Evolutionary conservation across 148 eudicot species (phyloP), one percentile per base, ranked within the genome.

Genomic region (Silene uniflora): DNA sequence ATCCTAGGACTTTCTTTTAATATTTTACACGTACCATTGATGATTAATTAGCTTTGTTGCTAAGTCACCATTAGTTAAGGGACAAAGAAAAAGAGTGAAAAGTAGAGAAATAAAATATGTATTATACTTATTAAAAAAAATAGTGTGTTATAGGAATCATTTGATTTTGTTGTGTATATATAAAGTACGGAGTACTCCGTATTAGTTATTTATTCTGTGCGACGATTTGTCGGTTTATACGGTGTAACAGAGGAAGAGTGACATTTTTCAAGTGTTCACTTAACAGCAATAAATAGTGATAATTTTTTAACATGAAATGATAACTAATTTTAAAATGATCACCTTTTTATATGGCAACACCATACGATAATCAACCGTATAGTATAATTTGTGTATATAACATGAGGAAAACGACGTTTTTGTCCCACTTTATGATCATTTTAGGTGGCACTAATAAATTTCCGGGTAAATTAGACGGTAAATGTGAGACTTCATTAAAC

Each of bases 61-160:
- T 64, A 64, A 64, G 68, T 12, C 32, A 62, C 65, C 65, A 21
- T 62, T 62, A 22, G 32, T 18, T 4, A 62, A 62, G 65, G 65
- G 32, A 62, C 65, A 62, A 62, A 62, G 65, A 1, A 64, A 64
- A 25, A 27, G 8, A 62, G 21, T 17, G 1, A 64, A 64, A 25
- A 27, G 18, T 39, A 25, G 42, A 62, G 13, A 29, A 16, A 4
- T 24, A 62, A 22, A 62, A 24, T 22, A 24, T 0, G 65, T 24
- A 23, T 1, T 61, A 61, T 9, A 8, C 5, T 0, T 7, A 19
- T 61, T 6, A 61, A 2, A 7, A 22, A 19, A 8, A 61, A 3
- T 61, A 61, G 64, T 61, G 1, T 22, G 24, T 62, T 11, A 23
- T 62, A 25, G 14, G 32, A 62, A 62, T 62, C 65, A 62, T 62